Conservation (phyloP, 768 basidiomycete genomes). For the Phaeotremella skinneri region DNA sequence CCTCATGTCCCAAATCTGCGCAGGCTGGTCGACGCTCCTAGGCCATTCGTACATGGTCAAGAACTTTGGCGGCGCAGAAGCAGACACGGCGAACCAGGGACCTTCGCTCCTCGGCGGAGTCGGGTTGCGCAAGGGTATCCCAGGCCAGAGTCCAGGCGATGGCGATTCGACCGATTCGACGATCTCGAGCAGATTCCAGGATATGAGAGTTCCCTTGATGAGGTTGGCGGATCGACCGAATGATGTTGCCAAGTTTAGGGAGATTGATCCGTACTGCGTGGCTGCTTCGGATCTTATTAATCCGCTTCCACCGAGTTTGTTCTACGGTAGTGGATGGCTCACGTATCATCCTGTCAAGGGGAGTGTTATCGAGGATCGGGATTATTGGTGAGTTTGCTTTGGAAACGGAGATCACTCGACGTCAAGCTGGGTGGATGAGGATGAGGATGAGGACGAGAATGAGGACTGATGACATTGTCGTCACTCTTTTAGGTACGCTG, state of each 20-base stretch:
- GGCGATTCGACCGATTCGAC: slow-evolving; percentile 46
- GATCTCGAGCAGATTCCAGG: slow-evolving; percentile 50
- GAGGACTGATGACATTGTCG: neutral
- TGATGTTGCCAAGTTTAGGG: slow-evolving; percentile 62
- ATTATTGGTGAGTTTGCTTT: slow-evolving; percentile 67
- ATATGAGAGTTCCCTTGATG: slow-evolving; percentile 64
- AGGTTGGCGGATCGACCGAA: slow-evolving; percentile 63
- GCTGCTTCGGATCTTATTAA: slow-evolving; percentile 98
- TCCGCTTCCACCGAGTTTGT: slow-evolving; percentile 88
- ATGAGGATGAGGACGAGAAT: too few relatives aligned
- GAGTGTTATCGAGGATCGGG: slow-evolving; percentile 59
- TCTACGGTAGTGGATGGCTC: slow-evolving; percentile 90
- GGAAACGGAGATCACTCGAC: neutral
- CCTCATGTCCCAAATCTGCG: slow-evolving; percentile 83
- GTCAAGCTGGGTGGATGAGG: too few relatives aligned
- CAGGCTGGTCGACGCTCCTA: slow-evolving; percentile 71
- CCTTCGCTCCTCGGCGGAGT: slow-evolving; percentile 80
- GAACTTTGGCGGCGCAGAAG: slow-evolving; percentile 53
- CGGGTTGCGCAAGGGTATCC: slow-evolving; percentile 72
- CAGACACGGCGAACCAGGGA: slow-evolving; percentile 41
- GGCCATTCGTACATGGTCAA: slow-evolving; percentile 66
- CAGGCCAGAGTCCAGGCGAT: slow-evolving; percentile 49
- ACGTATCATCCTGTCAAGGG: slow-evolving; percentile 65
- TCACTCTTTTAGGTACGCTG: slow-evolving; percentile 58
- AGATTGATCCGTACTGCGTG: slow-evolving; percentile 86